Base-by-base conservation (phyloP, 2,329 filamentous ascomycete species). In the Curvularia hawaiiensis region DNA sequence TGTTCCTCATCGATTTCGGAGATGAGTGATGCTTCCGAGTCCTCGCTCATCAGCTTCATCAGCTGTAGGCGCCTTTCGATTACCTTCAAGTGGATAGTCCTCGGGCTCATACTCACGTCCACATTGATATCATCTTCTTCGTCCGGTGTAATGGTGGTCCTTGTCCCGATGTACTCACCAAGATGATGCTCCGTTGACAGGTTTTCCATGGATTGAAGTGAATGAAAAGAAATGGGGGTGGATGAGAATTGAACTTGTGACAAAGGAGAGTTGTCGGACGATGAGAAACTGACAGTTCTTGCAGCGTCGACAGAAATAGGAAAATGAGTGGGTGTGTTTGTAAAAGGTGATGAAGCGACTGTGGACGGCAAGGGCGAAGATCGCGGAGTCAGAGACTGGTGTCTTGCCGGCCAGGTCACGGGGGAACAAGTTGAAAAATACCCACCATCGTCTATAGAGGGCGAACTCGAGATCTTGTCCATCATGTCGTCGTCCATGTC, bases 361-460 rank as follows among this genome's bases (percentile, higher is more conserved):
- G 63, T 62, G 38, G 67, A 63, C 28, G 57, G 47, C 58, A 66
- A 41, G 40, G 73, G 75, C 64, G 66, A 72, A 69, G 63, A 70
- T 50, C 60, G 50, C 35, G 73, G 75, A 63, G 76, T 75, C 68
- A 79, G 62, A 63, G 79, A 82, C 64, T 76, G 74, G 58, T 67
- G 71, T 62, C 79, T 77, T 53, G 63, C 61, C 62, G 78, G 78
- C 78, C 79, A 81, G 49, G 33, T 20, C 48, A 56, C 47, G 50
- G 70, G 62, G 58, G 64, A 63, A 66, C 56, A 73, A 73, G 74
- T 72, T 65, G 76, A 70, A 79, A 77, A 79, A 80, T 82, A 95
- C 92, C 85, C 88, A 99, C 94, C 94, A 89, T 98, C 94, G 83
- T 96, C 92, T 78, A 99, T 99, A 69, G 94, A 98, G 74, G 95